Percentiles rank a stretch among this genome's conserved stretches.
These are phyloP conservation scores for Nicotiana otophora DNA, from an alignment of 257 asterid species.

Conservation along the genomic window DNA sequence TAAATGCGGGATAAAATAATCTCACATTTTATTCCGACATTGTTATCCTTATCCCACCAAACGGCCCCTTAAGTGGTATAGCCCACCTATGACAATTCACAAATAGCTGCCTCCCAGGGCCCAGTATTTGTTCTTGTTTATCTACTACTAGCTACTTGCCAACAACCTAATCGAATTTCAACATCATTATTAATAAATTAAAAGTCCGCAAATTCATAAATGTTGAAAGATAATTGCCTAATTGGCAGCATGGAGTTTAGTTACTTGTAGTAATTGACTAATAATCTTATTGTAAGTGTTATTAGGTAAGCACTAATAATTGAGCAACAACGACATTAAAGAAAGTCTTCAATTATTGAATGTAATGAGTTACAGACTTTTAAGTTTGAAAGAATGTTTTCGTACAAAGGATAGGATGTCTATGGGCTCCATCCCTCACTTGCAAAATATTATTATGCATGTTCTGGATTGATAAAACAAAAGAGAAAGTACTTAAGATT, in stretches of 20 bases:
- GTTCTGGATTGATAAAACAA: neutral
- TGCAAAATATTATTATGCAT: neutral
- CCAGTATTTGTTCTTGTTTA: neutral
- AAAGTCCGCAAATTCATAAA: neutral
- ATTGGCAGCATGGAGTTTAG: neutral
- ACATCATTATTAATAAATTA: neutral
- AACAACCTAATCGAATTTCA: slow-evolving; percentile 1
- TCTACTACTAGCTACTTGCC: neutral
- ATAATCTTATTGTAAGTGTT: neutral
- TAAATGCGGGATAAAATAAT: too few relatives aligned
- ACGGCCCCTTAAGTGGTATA: too few relatives aligned
- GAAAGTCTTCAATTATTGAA: neutral
- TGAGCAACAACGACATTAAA: neutral
- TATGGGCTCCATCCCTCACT: neutral
- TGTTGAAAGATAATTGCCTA: neutral
- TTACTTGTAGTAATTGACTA: neutral
- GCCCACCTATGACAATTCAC: neutral
- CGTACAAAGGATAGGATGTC: neutral
- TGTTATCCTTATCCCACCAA: too few relatives aligned
- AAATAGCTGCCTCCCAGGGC: neutral
- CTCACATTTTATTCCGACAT: too few relatives aligned
- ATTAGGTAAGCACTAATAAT: neutral
- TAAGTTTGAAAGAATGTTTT: neutral
- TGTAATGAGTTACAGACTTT: neutral
- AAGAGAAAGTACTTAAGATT: neutral